Percentiles rank a stretch among this genome's conserved stretches.
phyloP scores from a whole-genome alignment of 257 asterid genomes.

The Nemophila menziesii region DNA sequence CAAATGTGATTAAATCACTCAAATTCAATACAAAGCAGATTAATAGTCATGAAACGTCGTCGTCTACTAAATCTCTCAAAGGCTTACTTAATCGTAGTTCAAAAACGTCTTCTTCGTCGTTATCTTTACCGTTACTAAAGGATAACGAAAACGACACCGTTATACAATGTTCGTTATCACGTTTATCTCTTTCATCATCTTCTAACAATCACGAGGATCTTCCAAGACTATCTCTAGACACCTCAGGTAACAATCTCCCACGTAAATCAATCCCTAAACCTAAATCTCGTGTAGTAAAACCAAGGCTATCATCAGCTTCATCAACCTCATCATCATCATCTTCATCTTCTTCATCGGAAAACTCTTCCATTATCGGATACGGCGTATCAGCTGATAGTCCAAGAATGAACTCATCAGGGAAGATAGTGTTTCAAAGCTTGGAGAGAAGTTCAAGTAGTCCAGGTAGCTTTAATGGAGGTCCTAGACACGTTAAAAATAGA shows the following conservation, averaged over 20 bases:
- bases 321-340: constrained; percentile 26
- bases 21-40: background rate
- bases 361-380: constrained; percentile 11
- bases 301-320: too few species aligned
- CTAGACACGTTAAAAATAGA: constrained; percentile 44
- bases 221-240: constrained; percentile 49
- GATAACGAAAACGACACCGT: constrained; percentile 29
- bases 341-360: background rate
- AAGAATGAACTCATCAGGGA: constrained; percentile 84
- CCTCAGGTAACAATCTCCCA: constrained; percentile 18
- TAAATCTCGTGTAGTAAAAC: constrained; percentile 36
- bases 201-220: constrained; percentile 51
- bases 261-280: constrained; percentile 11
- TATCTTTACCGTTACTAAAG: constrained; percentile 33
- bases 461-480: constrained; percentile 61
- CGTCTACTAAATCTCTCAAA: constrained; percentile 20
- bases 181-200: constrained; percentile 47
- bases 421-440: constrained; percentile 73
- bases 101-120: constrained; percentile 22
- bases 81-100: constrained; percentile 27
- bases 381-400: constrained; percentile 81
- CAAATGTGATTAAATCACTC: background rate
- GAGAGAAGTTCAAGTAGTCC: constrained; percentile 98
- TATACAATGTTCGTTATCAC: constrained; percentile 29
- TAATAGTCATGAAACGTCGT: background rate